phyloP scores from a whole-genome alignment of 2,329 filamentous ascomycete genomes.

The Cytospora leucostoma region DNA sequence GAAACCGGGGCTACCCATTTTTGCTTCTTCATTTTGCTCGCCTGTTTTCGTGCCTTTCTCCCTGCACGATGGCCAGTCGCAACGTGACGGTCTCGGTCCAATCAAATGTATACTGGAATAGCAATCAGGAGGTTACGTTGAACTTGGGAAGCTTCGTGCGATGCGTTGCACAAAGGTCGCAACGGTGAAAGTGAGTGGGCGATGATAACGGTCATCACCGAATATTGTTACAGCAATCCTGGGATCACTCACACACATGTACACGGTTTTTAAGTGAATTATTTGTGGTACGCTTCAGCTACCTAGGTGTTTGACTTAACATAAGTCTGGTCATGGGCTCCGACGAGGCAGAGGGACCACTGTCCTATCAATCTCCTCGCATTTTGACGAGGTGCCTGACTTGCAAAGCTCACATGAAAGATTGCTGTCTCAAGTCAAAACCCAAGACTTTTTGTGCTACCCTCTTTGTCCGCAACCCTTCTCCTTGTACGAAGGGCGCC shows the following conservation, averaged over 20 bases:
- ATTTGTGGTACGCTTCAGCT: slow-evolving; percentile 5
- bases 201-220: background rate
- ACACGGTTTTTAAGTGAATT: background rate
- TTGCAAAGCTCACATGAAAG: slow-evolving; percentile 9
- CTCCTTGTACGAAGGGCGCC: background rate
- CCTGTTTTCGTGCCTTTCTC: too few species aligned
- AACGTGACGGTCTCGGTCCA: too few species aligned
- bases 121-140: background rate
- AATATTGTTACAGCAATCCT: background rate
- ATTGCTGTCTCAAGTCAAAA: slow-evolving; percentile 6
- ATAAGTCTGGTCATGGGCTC: background rate
- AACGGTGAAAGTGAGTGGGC: background rate
- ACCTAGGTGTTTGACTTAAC: slow-evolving; percentile 5
- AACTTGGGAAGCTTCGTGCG: background rate
- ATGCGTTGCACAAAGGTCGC: background rate
- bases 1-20: too few species aligned
- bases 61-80: too few species aligned
- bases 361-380: slow-evolving; percentile 6
- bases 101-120: background rate
- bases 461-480: slow-evolving; percentile 5
- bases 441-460: slow-evolving; percentile 21
- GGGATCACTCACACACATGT: background rate
- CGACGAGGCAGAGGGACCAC: background rate
- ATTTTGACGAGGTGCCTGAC: background rate
- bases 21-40: too few species aligned